These are phyloP conservation scores for Phytophthora constricta DNA, from an alignment of 352 stramenopile genomes.

Conservation along the genomic window DNA sequence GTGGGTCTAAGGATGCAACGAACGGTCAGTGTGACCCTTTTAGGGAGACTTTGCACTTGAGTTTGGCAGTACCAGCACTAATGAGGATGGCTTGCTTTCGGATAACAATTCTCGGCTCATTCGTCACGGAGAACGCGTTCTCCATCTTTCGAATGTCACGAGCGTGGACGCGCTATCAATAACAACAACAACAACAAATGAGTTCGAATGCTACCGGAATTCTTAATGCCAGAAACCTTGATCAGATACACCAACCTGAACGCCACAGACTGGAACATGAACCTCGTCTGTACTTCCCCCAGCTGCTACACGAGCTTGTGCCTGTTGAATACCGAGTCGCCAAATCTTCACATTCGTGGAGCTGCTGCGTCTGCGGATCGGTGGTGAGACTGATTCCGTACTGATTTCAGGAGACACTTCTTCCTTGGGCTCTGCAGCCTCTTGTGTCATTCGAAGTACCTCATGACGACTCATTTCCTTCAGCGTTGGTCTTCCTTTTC, in stretches of 20 bases:
- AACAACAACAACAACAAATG: not conserved
- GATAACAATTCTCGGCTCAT: not conserved
- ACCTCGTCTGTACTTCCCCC: conserved; percentile 24
- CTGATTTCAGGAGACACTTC: conserved; percentile 8
- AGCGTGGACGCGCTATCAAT: not conserved
- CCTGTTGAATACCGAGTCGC: conserved; percentile 18
- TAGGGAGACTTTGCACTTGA: too few relatives aligned
- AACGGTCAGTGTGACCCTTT: too few relatives aligned
- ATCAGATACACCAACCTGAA: conserved; percentile 32
- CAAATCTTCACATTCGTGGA: conserved; percentile 28
- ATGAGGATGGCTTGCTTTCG: conserved; percentile 2
- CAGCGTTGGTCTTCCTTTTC: conserved; percentile 46
- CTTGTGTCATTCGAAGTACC: conserved; percentile 62
- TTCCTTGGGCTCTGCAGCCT: conserved; percentile 46
- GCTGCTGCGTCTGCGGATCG: conserved; percentile 30
- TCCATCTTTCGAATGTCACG: not conserved
- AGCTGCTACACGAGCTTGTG: conserved; percentile 12
- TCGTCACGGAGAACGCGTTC: not conserved
- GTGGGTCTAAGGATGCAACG: too few relatives aligned
- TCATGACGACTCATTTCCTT: conserved; percentile 65
- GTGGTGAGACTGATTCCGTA: conserved; percentile 1
- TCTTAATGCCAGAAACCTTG: too few relatives aligned
- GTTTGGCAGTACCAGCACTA: conserved; percentile 2
- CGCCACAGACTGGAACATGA: conserved; percentile 31
- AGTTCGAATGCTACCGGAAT: too few relatives aligned